These are phyloP conservation scores for Taiozyma onychis DNA, from an alignment of 1,139 yeast species.

Conservation along the genomic window DNA sequence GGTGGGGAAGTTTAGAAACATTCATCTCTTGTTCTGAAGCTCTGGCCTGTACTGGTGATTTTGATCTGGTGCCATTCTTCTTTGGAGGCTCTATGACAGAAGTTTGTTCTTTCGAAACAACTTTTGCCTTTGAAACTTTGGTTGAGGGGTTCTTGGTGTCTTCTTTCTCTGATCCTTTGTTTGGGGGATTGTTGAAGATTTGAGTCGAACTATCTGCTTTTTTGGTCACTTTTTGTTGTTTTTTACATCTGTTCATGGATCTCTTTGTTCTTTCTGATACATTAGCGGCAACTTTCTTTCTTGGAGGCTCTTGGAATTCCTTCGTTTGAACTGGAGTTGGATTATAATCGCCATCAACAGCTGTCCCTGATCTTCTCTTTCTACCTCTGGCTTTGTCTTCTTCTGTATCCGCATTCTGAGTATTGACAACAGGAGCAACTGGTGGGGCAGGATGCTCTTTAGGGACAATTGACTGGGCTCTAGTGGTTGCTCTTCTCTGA, in stretches of 20 bases:
- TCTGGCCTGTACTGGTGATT: background rate
- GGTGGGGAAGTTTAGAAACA: background rate
- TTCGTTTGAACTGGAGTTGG: background rate
- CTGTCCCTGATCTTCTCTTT: background rate
- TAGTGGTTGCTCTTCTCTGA: conserved; percentile 7
- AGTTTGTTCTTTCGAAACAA: background rate
- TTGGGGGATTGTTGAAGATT: conserved; percentile 1
- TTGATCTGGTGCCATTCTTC: background rate
- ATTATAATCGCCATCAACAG: background rate
- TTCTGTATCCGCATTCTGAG: background rate
- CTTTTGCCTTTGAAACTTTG: background rate
- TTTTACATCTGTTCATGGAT: background rate
- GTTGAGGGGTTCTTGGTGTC: background rate
- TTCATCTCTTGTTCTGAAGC: background rate
- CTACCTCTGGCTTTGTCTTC: background rate
- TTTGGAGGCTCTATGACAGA: background rate
- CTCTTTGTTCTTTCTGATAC: background rate
- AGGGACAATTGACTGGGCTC: conserved; percentile 2
- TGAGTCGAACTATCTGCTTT: background rate
- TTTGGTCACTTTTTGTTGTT: background rate
- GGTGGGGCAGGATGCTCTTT: background rate
- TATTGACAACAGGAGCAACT: background rate
- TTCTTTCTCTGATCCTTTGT: background rate
- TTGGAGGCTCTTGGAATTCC: background rate
- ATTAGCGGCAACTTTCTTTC: background rate